Base-by-base conservation (phyloP, 345 rosid genomes). In the Lepidium aucheri region DNA sequence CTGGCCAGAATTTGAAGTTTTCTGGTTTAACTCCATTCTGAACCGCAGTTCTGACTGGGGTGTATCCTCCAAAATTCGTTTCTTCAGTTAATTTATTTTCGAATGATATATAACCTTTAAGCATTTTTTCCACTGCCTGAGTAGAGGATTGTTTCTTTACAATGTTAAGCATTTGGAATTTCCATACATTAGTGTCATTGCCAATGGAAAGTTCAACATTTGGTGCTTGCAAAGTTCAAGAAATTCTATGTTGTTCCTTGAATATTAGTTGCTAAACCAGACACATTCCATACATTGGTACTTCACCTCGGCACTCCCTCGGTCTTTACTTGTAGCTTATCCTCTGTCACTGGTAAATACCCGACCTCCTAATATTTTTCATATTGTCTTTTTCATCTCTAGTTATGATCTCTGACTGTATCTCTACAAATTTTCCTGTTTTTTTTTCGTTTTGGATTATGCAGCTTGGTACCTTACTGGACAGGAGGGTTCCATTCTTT, bases 11-110 rank as follows among this genome's bases (percentile, higher is more conserved):
- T 88, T 94, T 73, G 88, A 90, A 86, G 97, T 94, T 77, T 78
- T 90, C 18, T 94, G 96, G 97, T 94, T 94, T 82, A 94, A 90
- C 79, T 90, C 99, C 75, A 78, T 94, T 76, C 81, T 88, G 58
- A 86, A 94, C 78, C 89, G 95, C 62, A 94, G 99, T 73, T 86
- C 96, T 51, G 93, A 90, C 67, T 94, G 99, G 99, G 99, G 99
- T 67, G 97, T 94, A 94, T 90, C 99, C 99, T 85, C 47, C 70
- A 28, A 17, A 42, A 17, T 43, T 32, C 49, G 47, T 26, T 44
- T 68, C 46, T 22, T 50, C 39, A 7, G 3, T 33, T 68, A 55
- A 38, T 41, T 39, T 57, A 22, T 45, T 47, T 43, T 51, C 4
- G 11, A 12, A 17, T 73, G 32, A 67, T 52, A 51, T 24, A 35